Conservation (phyloP, 2,329 filamentous ascomycete genomes). For the Aspergillus sp. region DNA sequence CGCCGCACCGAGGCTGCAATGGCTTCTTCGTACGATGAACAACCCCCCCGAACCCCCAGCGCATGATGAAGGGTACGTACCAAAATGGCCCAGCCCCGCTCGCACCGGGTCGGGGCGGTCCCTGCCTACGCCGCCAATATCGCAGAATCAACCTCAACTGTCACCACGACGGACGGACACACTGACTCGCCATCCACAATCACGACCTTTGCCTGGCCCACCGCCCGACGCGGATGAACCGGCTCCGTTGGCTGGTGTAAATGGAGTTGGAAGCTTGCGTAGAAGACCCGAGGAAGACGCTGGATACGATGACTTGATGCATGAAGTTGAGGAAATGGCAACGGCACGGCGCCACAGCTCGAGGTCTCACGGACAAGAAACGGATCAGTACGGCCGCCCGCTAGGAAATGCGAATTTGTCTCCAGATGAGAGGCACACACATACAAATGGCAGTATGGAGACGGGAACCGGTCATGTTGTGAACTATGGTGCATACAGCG, state of each 20-base stretch:
- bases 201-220: conserved; percentile 56
- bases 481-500: conserved; percentile 50
- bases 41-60: conserved; percentile 28
- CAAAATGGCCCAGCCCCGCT: conserved; percentile 21
- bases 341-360: conserved; percentile 28
- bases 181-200: conserved; percentile 51
- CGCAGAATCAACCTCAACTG: conserved; percentile 46
- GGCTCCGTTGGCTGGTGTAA: conserved; percentile 12
- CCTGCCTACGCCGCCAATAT: conserved; percentile 45
- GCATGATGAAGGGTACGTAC: conserved; percentile 22
- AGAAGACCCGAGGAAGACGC: conserved; percentile 35
- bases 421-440: conserved; percentile 41
- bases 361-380: conserved; percentile 10
- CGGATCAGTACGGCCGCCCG: conserved; percentile 6
- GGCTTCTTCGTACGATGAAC: conserved; percentile 20
- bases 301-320: conserved; percentile 54
- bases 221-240: conserved; percentile 43
- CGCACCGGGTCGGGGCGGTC: conserved; percentile 32
- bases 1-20: conserved; percentile 13
- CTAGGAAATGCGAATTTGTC: conserved; percentile 22
- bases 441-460: conserved; percentile 45
- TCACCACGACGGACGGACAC: conserved; percentile 50
- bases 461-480: conserved; percentile 42
- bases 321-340: conserved; percentile 52
- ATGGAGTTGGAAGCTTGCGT: conserved; percentile 19